These are phyloP conservation scores for Oropetium thomaeum DNA, from an alignment of 176 grass and related monocot species.

Conservation along the genomic window DNA sequence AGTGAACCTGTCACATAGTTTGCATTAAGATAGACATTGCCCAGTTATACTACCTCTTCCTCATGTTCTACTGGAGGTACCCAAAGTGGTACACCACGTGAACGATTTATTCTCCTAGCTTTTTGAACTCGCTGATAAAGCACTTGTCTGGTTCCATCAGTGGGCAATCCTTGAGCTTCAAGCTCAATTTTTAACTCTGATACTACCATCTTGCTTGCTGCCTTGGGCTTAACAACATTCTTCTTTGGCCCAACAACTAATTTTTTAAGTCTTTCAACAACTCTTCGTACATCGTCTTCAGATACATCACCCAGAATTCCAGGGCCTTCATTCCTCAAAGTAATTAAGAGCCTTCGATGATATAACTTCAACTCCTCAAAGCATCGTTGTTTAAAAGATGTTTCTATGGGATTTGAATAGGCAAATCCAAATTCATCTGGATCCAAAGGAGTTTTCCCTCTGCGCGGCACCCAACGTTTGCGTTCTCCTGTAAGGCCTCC, in stretches of 20 bases:
- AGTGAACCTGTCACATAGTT: conserved; percentile 15
- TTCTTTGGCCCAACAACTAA: conserved; percentile 67
- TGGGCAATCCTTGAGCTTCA: conserved; percentile 92
- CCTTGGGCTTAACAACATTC: conserved; percentile 86
- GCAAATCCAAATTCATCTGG: conserved; percentile 95
- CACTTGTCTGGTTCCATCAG: conserved; percentile 89
- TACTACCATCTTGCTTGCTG: conserved; percentile 99
- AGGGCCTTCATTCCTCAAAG: conserved; percentile 85
- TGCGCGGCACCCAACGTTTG: conserved; percentile 95
- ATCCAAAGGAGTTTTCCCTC: conserved; percentile 85
- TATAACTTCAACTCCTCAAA: conserved; percentile 83
- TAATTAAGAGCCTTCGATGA: conserved; percentile 68
- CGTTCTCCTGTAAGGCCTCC: conserved; percentile 97
- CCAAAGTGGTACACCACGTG: conserved; percentile 92
- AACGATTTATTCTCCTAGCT: conserved; percentile 95
- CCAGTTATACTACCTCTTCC: conserved; percentile 60
- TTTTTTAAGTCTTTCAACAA: conserved; percentile 71
- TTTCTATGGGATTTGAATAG: conserved; percentile 83
- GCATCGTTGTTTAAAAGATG: conserved; percentile 83
- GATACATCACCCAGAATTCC: conserved; percentile 80
- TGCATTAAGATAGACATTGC: conserved; percentile 16
- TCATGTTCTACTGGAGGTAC: conserved; percentile 87
- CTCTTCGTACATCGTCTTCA: conserved; percentile 68
- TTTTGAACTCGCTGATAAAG: conserved; percentile 98
- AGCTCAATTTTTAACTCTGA: conserved; percentile 89